Evolutionary conservation across 768 basidiomycete genomes (phyloP).

Genomic region (Arthromyces matolae): DNA sequence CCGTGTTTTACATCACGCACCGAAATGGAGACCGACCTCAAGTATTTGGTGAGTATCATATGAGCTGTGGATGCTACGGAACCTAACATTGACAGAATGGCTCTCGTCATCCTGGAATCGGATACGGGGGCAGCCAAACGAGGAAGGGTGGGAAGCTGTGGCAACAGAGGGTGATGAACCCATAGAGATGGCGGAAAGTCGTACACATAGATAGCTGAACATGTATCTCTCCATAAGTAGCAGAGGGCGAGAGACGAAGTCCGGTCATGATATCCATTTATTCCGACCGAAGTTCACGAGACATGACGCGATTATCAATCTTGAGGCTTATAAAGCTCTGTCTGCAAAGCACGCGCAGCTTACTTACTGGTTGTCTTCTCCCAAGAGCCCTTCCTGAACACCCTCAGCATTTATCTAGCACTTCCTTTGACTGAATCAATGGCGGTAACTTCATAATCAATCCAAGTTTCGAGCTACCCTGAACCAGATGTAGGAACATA

Average conservation of each 20-base stretch:
- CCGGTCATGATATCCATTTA: background rate
- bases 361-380: too few species aligned
- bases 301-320: too few species aligned
- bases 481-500: conserved; percentile 31
- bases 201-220: conserved; percentile 16
- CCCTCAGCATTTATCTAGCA: too few species aligned
- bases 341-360: too few species aligned
- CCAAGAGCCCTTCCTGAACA: too few species aligned
- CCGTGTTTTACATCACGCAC: conserved; percentile 79
- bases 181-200: conserved; percentile 59
- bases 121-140: conserved; percentile 48
- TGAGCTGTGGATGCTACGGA: background rate
- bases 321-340: too few species aligned
- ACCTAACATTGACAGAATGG: conserved; percentile 30
- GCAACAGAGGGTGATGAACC: conserved; percentile 68
- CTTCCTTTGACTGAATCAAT: too few species aligned
- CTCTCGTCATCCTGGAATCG: conserved; percentile 40
- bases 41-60: conserved; percentile 37
- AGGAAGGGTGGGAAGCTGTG: conserved; percentile 74
- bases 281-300: too few species aligned
- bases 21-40: conserved; percentile 39
- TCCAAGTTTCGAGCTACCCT: background rate
- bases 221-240: background rate
- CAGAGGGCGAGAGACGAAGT: background rate
- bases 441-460: conserved; percentile 6